Evolutionary conservation across 2,329 filamentous ascomycete species (phyloP), one percentile per base, ranked within the genome.

Genomic region (Kalmusia sp.): DNA sequence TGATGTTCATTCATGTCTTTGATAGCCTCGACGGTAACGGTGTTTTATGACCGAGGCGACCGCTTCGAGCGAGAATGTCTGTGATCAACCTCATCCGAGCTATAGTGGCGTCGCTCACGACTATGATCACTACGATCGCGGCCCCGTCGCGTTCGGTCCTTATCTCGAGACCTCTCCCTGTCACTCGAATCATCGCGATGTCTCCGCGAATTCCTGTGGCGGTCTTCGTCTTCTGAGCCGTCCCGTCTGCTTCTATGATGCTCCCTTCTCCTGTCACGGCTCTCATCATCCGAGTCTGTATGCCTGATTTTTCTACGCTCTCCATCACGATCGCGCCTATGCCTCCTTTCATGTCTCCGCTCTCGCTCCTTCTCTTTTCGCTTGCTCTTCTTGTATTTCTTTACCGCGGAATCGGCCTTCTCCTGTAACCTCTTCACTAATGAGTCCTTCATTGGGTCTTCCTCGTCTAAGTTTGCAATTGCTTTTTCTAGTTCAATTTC

Each of bases 381-480:
- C 52, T 80, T 79, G 63, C 68, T 76, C 68, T 75, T 82, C 39
- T 81, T 80, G 46, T 82, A 70, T 62, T 76, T 82, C 58, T 81
- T 80, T 62, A 90, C 75, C 3, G 91, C 93, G 53, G 84, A 83
- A 49, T 89, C 86, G 11, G 96, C 84, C 71, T 96, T 91, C 70
- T 92, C 91, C 75, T 90, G 92, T 82, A 98, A 97, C 76, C 96
- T 90, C 59, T 93, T 85, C 46, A 97, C 87, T 59, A 98, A 72
- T 65, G 91, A 97, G 31, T 86, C 87, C 76, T 96, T 97, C 95
- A 99, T 99, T 0, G 95, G 95, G 72, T 99, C 95, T 56, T 98
- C 93, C 21, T 97, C 93, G 61, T 98, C 95, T 59, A 96, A 89
- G 14, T 93, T 87, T 49, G 84, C 79, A 47, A 96, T 86, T 51